Evolutionary conservation across 768 basidiomycete genomes (phyloP), one percentile per base, ranked within the genome.

Genomic region (Leccinum variicolor): DNA sequence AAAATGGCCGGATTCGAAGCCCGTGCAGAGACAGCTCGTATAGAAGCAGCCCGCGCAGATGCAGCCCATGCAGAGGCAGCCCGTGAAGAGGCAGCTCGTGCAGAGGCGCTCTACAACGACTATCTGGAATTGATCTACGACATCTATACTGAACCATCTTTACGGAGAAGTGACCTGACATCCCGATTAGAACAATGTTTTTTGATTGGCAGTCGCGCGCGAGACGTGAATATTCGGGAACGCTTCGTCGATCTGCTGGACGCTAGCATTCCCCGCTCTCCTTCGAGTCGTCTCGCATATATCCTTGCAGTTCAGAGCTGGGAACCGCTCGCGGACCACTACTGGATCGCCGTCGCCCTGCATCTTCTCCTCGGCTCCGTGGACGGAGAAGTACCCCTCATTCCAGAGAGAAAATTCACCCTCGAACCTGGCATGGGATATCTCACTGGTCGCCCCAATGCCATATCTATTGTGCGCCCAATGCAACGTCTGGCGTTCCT

Each of bases 261-360:
- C 65, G 79, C 85, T 65, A 95, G 89, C 67, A 84, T 98, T 51
- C 92, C 95, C 31, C 84, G 89, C 33, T 87, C 89, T 1, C 79
- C 97, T 11, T 83, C 84, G 57, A 86, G 82, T 58, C 89, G 97
- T 26, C 72, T 99, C 49, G 87, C 89, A 41, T 98, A 95, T 71
- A 85, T 98, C 61, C 78, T 96, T 39, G 94, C 90, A 25, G 89
- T 95, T 15, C 96, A 98, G 73, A 93, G 81, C 64, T 99, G 97
- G 97, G 97, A 98, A 56, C 84, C 87, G 2, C 74, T 99, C 19
- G 85, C 91, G 3, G 94, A 96, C 59, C 84, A 90, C 54, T 93
- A 97, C 65, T 99, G 97, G 97, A 87, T 95, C 33, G 87, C 90
- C 62, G 81, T 98, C 19, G 93, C 94, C 15, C 77, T 98, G 26